Conservation (phyloP, 495 filamentous ascomycete species). For the Letharia columbiana region DNA sequence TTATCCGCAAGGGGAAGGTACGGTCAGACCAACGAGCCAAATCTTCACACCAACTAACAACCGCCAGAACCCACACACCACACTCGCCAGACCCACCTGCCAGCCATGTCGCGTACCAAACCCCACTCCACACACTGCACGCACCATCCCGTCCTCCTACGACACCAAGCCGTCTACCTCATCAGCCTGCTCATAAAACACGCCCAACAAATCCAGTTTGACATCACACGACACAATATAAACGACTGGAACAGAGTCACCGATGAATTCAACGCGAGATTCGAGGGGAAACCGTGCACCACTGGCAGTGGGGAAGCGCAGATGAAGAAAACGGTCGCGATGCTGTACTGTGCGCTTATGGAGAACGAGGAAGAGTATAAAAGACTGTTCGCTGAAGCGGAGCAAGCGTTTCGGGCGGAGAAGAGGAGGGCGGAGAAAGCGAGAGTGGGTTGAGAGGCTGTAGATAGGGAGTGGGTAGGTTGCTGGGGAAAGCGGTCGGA, state of each 20-base stretch:
- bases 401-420: neutral
- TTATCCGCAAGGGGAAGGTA: too few relatives aligned
- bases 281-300: neutral
- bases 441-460: too few relatives aligned
- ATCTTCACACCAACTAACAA: too few relatives aligned
- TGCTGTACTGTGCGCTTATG: neutral
- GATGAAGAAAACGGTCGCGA: neutral
- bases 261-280: neutral
- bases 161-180: neutral
- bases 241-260: neutral
- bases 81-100: neutral
- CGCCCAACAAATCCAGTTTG: neutral
- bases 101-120: neutral
- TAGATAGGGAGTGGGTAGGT: too few relatives aligned
- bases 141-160: neutral
- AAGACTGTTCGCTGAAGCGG: neutral
- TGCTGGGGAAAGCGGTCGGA: too few relatives aligned
- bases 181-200: neutral
- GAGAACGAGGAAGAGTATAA: neutral
- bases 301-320: neutral
- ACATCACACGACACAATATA: neutral
- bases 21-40: too few relatives aligned
- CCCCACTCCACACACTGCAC: neutral
- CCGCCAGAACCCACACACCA: neutral
- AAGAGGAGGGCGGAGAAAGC: neutral